These are phyloP conservation scores for Podospora bellae-mahoneyi DNA, from an alignment of 495 filamentous ascomycete species.

Conservation along the genomic window DNA sequence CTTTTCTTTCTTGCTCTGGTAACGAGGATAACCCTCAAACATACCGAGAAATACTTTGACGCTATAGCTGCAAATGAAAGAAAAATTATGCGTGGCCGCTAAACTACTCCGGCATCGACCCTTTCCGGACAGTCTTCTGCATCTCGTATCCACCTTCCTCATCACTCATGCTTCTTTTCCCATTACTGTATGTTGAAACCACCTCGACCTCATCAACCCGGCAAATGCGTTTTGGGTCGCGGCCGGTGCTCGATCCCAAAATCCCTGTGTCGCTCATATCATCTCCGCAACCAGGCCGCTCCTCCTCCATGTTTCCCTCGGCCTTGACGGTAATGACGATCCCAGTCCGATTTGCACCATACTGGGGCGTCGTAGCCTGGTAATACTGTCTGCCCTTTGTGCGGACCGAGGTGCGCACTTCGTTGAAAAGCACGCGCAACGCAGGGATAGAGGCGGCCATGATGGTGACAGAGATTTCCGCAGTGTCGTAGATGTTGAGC, in stretches of 20 bases:
- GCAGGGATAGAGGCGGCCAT: slow-evolving; percentile 8
- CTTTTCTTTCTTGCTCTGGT: no score
- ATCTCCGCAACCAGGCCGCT: background rate
- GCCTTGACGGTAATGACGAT: slow-evolving; percentile 1
- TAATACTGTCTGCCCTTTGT: background rate
- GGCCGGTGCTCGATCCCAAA: background rate
- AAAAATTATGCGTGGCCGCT: background rate
- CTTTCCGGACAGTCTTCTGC: background rate
- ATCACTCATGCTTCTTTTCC: slow-evolving; percentile 3
- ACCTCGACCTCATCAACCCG: slow-evolving; percentile 13
- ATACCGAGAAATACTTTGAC: no score
- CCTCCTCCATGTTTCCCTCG: background rate
- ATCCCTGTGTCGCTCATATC: slow-evolving; percentile 3
- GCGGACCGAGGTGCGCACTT: background rate
- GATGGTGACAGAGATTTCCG: background rate
- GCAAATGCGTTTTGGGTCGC: background rate
- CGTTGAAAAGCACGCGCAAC: background rate
- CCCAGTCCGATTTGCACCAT: background rate
- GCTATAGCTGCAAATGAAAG: no score
- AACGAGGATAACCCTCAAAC: no score
- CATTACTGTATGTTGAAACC: background rate
- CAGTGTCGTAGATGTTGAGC: slow-evolving; percentile 4
- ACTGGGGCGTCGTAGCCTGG: background rate
- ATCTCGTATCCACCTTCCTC: slow-evolving; percentile 6
- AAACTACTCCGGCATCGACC: background rate